Base-by-base conservation (phyloP, 495 filamentous ascomycete genomes). In the Penicillium simplicissimum region DNA sequence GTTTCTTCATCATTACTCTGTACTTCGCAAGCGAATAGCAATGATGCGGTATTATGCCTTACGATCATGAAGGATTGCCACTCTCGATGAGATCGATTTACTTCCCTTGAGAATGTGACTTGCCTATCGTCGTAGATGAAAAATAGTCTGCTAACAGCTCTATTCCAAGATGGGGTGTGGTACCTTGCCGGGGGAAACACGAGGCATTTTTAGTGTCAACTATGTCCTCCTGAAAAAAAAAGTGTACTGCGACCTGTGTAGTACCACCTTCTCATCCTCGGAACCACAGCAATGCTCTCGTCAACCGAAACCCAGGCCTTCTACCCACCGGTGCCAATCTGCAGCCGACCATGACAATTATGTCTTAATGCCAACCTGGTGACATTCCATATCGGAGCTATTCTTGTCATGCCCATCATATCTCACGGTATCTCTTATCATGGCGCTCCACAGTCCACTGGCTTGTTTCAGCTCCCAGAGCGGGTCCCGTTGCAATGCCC, bases 391-490 rank as follows among this genome's bases (percentile, higher is more conserved):
- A 45, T 45, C 42, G 10, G 42, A 45, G 42, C 42, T 45, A 45
- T 45, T 45, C 42, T 45, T 45, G 42, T 45, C 42, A 45, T 45
- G 23, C n/a, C 40, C 40, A 19, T 23, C 25, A 13, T 49, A 49
- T 49, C 45, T 49, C 45, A 31, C 45, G 25, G 45, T 49, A 49
- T 49, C 45, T 49, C 45, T 49, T 49, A 49, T 49, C 45, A 49
- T 49, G 45, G 45, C 45, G 43, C 43, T 47, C 45, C 51, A 34
- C 51, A 11, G 51, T 47, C 45, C 51, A 34, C 51, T 35, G 51
- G 33, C 48, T 34, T 52, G 48, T 52, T 52, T 52, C 48, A 52
- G 48, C 48, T 52, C 48, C 25, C 8, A 10, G 31, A 52, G 48
- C 48, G 48, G 48, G 25, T 45, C 42, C 42, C 42, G 42, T 45